Evolutionary conservation across 1,139 yeast species (phyloP).

Genomic region (Pichia sp.): DNA sequence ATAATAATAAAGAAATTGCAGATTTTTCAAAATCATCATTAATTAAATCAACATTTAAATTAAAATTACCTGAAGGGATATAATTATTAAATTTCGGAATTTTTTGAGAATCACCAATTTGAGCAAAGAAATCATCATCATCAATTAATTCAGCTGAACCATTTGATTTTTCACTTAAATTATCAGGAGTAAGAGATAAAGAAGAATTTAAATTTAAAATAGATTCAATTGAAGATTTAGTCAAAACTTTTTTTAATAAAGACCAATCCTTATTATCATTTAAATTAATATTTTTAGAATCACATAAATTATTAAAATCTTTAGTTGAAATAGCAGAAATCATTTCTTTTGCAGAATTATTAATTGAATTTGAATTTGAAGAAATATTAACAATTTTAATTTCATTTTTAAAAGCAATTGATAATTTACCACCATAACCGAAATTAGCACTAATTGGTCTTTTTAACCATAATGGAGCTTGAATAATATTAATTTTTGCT

Average conservation of each 20-base stretch:
- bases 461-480: constrained; percentile 87
- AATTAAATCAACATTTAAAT: constrained; percentile 22
- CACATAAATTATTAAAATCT: constrained; percentile 51
- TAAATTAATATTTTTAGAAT: constrained; percentile 32
- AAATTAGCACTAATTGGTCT: constrained; percentile 73
- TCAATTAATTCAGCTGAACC: constrained; percentile 24
- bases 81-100: constrained; percentile 17
- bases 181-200: too few relatives aligned
- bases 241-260: constrained; percentile 52
- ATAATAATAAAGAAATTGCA: constrained; percentile 53
- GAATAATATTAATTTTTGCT: constrained; percentile 58
- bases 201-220: constrained; percentile 6
- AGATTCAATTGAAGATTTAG: constrained; percentile 14
- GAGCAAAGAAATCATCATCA: constrained; percentile 43
- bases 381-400: constrained; percentile 36
- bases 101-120: constrained; percentile 31
- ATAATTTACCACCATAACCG: constrained; percentile 92
- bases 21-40: constrained; percentile 35
- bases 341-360: constrained; percentile 43
- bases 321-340: constrained; percentile 53
- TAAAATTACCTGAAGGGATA: constrained; percentile 44
- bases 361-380: constrained; percentile 32
- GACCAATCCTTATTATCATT: constrained; percentile 71
- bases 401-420: constrained; percentile 40
- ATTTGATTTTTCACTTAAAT: too few relatives aligned